Conservation (phyloP, 306 rosid species). For the Calophaca sinica region DNA sequence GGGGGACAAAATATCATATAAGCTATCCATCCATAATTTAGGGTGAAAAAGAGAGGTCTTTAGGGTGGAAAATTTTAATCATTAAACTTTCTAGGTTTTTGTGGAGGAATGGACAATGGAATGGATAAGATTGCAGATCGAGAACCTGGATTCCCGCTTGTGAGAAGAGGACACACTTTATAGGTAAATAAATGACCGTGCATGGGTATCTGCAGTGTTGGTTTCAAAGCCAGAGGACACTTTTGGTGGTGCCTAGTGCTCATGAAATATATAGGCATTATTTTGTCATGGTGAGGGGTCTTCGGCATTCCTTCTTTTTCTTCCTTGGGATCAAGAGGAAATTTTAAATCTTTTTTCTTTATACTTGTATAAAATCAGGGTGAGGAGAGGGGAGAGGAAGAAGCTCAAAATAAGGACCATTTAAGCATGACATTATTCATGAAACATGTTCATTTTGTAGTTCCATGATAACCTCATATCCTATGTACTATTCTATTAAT, state of each 20-base stretch:
- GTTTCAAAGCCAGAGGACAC: conserved; percentile 48
- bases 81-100: conserved; percentile 25
- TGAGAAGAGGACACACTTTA: conserved; percentile 48
- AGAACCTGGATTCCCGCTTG: conserved; percentile 41
- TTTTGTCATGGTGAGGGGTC: conserved; percentile 59
- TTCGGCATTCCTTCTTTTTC: conserved; percentile 43
- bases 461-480: conserved; percentile 20
- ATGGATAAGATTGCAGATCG: conserved; percentile 45
- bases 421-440: background rate
- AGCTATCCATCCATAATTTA: conserved; percentile 24
- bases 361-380: background rate
- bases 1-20: background rate
- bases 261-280: conserved; percentile 47
- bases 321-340: conserved; percentile 39
- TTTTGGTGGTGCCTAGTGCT: conserved; percentile 49
- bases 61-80: conserved; percentile 15
- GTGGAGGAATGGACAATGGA: conserved; percentile 41
- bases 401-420: background rate
- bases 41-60: conserved; percentile 39
- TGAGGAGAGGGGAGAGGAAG: background rate
- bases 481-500: background rate
- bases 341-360: conserved; percentile 11
- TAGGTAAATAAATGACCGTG: conserved; percentile 43
- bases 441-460: conserved; percentile 1
- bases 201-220: conserved; percentile 40